These are phyloP conservation scores for Monosporascus sp. DNA, from an alignment of 2,329 filamentous ascomycete species.

Conservation along the genomic window DNA sequence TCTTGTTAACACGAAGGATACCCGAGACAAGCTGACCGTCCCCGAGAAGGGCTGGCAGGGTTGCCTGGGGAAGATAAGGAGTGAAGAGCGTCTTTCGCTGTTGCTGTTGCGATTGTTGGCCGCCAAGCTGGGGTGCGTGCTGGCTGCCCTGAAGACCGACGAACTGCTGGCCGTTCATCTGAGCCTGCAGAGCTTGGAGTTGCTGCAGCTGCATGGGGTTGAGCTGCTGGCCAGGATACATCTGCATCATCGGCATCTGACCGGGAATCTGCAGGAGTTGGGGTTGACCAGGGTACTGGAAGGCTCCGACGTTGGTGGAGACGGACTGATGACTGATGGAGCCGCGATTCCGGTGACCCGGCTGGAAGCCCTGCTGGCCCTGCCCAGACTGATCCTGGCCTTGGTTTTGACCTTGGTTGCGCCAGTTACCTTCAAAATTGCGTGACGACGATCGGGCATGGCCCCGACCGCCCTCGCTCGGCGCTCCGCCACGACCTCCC, in stretches of 20 bases:
- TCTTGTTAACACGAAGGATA: constrained; percentile 97
- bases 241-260: constrained; percentile 77
- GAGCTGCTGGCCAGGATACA: constrained; percentile 80
- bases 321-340: constrained; percentile 78
- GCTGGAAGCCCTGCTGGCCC: constrained; percentile 74
- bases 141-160: constrained; percentile 65
- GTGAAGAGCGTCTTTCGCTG: constrained; percentile 98
- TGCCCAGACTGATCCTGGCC: constrained; percentile 53
- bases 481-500: constrained; percentile 57
- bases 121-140: constrained; percentile 61
- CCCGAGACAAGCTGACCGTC: constrained; percentile 94
- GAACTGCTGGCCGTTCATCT: constrained; percentile 72
- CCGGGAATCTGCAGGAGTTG: constrained; percentile 82
- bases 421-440: constrained; percentile 98
- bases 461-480: constrained; percentile 53
- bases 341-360: constrained; percentile 78
- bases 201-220: constrained; percentile 86
- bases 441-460: constrained; percentile 80
- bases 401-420: constrained; percentile 67
- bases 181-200: constrained; percentile 85
- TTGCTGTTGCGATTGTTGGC: constrained; percentile 71
- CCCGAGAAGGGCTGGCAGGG: constrained; percentile 79
- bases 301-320: constrained; percentile 72
- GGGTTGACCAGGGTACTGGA: constrained; percentile 83
- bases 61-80: constrained; percentile 92